Conservation (phyloP, 805 yeast genomes). For the Blastobotrys peoriensis region DNA sequence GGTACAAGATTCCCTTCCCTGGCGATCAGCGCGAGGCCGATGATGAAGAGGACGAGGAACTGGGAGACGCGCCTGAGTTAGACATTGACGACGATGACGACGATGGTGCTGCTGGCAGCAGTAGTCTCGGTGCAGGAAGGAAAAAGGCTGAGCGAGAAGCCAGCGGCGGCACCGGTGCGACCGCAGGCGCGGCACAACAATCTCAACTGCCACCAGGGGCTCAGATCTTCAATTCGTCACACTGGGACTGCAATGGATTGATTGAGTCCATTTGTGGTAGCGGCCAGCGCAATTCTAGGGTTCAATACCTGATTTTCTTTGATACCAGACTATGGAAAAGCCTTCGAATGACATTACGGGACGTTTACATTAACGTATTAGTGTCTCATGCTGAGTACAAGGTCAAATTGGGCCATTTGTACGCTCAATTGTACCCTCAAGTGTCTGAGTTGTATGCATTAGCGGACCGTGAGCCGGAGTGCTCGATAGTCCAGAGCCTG, state of each 20-base stretch:
- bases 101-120: neutral
- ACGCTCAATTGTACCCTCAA: constrained; percentile 75
- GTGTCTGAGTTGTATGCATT: constrained; percentile 63
- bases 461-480: constrained; percentile 84
- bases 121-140: neutral
- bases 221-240: neutral
- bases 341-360: constrained; percentile 52
- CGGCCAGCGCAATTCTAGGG: constrained; percentile 30
- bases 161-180: neutral
- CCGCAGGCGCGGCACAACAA: too few species aligned
- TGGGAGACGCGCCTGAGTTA: constrained; percentile 5
- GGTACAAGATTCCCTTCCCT: constrained; percentile 15
- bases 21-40: neutral
- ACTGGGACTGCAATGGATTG: neutral
- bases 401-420: constrained; percentile 62
- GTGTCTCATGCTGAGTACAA: constrained; percentile 56
- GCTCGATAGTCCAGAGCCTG: constrained; percentile 63
- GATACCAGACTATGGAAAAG: constrained; percentile 71
- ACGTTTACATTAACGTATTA: constrained; percentile 56
- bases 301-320: constrained; percentile 54
- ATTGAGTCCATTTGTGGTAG: neutral
- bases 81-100: constrained; percentile 5
- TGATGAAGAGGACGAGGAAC: constrained; percentile 5
- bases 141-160: neutral
- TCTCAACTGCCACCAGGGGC: too few species aligned